phyloP scores from a whole-genome alignment of 129 eudicot species.

The Smallanthus sonchifolius region DNA sequence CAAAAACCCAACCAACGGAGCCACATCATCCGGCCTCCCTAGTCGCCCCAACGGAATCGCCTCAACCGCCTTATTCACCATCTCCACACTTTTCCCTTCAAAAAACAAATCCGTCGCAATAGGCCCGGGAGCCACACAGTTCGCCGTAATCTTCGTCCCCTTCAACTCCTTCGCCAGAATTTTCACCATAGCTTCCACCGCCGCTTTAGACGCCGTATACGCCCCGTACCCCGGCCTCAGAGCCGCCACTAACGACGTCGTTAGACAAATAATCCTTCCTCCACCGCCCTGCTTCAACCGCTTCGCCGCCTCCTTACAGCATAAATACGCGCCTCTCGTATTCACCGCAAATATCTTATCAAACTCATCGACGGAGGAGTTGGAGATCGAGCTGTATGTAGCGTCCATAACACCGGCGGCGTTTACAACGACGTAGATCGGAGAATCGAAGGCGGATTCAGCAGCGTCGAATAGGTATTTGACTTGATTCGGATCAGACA shows the following conservation, averaged over 20 bases:
- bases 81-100: constrained; percentile 44
- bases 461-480: constrained; percentile 43
- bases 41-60: constrained; percentile 39
- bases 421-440: constrained; percentile 38
- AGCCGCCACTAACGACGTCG: constrained; percentile 44
- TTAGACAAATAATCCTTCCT: constrained; percentile 52
- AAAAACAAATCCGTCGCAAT: constrained; percentile 54
- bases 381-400: constrained; percentile 21
- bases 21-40: constrained; percentile 52
- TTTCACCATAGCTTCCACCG: constrained; percentile 73
- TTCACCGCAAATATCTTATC: constrained; percentile 41
- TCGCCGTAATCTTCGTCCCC: constrained; percentile 65
- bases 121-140: constrained; percentile 67
- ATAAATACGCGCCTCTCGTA: constrained; percentile 44
- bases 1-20: constrained; percentile 55
- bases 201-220: constrained; percentile 63
- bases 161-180: constrained; percentile 64
- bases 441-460: constrained; percentile 33
- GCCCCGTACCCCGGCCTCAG: constrained; percentile 49
- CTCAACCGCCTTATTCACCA: constrained; percentile 30
- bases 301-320: constrained; percentile 47
- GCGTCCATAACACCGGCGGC: constrained; percentile 46
- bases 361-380: constrained; percentile 25
- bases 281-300: constrained; percentile 49
- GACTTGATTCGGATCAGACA: constrained; percentile 47